Evolutionary conservation across 805 yeast genomes (phyloP).

Genomic region (Cyberlindnera mycetangii): DNA sequence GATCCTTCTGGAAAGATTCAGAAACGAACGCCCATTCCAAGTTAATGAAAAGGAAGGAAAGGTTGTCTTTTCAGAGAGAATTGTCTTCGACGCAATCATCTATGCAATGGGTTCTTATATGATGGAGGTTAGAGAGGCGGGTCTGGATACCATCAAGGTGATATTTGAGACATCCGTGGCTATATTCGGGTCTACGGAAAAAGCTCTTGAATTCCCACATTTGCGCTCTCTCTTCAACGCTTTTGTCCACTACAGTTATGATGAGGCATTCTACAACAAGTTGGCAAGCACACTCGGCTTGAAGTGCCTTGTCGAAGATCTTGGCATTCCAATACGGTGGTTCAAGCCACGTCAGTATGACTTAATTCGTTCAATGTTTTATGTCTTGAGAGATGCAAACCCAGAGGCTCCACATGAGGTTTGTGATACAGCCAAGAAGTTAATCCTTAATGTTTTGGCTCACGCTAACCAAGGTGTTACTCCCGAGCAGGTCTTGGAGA

Average conservation of each 20-base stretch:
- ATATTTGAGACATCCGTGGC: constrained; percentile 59
- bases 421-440: constrained; percentile 62
- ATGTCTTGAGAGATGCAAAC: constrained; percentile 87
- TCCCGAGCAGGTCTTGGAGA: constrained; percentile 58
- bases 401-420: constrained; percentile 83
- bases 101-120: constrained; percentile 79
- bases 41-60: constrained; percentile 79
- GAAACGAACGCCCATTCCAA: constrained; percentile 65
- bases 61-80: constrained; percentile 62
- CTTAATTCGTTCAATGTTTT: constrained; percentile 79
- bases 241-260: constrained; percentile 89
- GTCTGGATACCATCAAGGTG: constrained; percentile 59
- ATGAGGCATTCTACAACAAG: constrained; percentile 80
- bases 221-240: constrained; percentile 74
- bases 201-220: constrained; percentile 69
- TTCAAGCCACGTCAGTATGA: constrained; percentile 79
- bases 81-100: constrained; percentile 70
- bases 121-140: constrained; percentile 65
- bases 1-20: constrained; percentile 64
- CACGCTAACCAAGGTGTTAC: constrained; percentile 64
- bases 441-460: constrained; percentile 60
- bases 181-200: constrained; percentile 65
- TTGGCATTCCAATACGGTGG: constrained; percentile 68
- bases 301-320: constrained; percentile 64
- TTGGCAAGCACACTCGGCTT: constrained; percentile 89